Evolutionary conservation across 2,329 filamentous ascomycete species (phyloP).

Genomic region (Blumeria hordei): DNA sequence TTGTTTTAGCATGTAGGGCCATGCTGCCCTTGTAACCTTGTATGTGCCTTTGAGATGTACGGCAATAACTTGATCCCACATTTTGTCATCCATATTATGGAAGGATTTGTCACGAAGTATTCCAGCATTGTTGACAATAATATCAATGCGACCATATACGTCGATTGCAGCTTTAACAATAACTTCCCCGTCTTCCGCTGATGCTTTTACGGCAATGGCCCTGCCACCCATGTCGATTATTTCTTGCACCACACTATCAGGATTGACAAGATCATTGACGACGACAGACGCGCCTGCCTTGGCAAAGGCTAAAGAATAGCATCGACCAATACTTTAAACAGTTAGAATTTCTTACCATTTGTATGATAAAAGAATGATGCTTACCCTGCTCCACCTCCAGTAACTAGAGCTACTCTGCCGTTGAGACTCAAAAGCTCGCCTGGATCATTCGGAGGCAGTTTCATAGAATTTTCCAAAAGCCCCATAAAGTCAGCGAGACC

Average conservation of each 20-base stretch:
- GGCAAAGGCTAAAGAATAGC: constrained; percentile 71
- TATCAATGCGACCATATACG: constrained; percentile 77
- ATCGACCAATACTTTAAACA: constrained; percentile 49
- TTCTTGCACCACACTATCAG: constrained; percentile 73
- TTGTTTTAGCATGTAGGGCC: constrained; percentile 94
- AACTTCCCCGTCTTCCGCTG: constrained; percentile 72
- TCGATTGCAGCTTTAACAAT: constrained; percentile 90
- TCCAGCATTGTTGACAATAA: constrained; percentile 92
- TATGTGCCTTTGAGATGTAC: constrained; percentile 89
- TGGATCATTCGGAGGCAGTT: constrained; percentile 46
- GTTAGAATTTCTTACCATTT: background rate
- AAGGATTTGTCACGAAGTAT: constrained; percentile 97
- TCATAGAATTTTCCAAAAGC: constrained; percentile 61
- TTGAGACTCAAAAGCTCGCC: constrained; percentile 59
- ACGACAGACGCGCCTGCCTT: constrained; percentile 68
- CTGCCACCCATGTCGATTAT: constrained; percentile 77
- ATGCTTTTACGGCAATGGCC: constrained; percentile 80
- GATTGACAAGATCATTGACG: constrained; percentile 88
- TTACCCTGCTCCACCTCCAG: constrained; percentile 61
- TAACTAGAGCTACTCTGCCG: constrained; percentile 67
- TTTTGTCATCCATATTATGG: constrained; percentile 82
- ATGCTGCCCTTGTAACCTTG: constrained; percentile 90
- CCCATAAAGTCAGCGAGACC: constrained; percentile 74
- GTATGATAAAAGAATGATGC: constrained; percentile 8
- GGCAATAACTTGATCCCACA: constrained; percentile 80